Base-by-base conservation (phyloP, 2,329 filamentous ascomycete species). In the Ceratocystis albifundus region DNA sequence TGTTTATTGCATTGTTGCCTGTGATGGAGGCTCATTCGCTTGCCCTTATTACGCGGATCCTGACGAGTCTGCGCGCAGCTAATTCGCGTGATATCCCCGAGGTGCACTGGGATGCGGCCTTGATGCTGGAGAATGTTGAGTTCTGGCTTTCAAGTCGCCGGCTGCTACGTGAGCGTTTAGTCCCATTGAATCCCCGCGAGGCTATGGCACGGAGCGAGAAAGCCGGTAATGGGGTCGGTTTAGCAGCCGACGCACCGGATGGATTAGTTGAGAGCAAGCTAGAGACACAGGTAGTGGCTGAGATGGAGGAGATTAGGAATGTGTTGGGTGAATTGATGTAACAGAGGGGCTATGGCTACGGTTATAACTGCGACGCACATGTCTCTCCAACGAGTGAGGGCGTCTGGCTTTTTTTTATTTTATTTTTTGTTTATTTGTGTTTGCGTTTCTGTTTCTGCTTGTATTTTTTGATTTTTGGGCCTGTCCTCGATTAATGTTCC, bases 1-100 rank as follows among this genome's bases (percentile, higher is more conserved):
- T 84, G n/a, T 85, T 84, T 68, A 81, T 96, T 61, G 90, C 88
- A 1, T 79, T 95, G 4, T 78, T 87, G 36, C 82, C 88, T 61
- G 87, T 88, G 2, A 86, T 85, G 0, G 92, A 96, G 76, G 83
- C 87, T 3, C 89, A 95, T 73, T 89, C 86, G 1, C 80, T 96
- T 12, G 84, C 89, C 2, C 82, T 96, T 15, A 81, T 96, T 68
- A 86, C 84, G 0, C 82, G 83, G 59, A 87, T 96, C 5, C 78
- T 97, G 3, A 81, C 83, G 4, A 83, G 82, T 6, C 83, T 90
- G 71, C 81, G 84, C 20, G 81, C 73, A 72, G 84, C 79, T 65
- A 89, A 88, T 62, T 25, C 61, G n/a, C 84, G 87, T 25, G 86
- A 90, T 28, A 86, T 96, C 1, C 83, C 87, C 15, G 79, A 83